Evolutionary conservation across 176 grass and related monocot genomes (phyloP).

Genomic region (Rhynchospora tenuis): DNA sequence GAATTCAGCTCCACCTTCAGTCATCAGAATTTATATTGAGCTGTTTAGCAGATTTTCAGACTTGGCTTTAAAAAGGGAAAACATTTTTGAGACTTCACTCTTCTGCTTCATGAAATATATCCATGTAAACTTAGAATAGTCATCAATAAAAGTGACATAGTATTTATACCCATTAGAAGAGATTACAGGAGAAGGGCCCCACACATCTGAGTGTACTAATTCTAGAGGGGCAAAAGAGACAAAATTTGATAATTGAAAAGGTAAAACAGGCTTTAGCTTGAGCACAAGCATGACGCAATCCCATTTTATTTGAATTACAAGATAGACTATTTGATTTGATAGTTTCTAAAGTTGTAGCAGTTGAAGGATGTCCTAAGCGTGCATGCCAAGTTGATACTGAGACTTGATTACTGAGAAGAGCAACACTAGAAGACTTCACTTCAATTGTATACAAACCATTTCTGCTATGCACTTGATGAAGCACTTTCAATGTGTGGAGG

Average conservation of each 20-base stretch:
- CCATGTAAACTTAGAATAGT: no score
- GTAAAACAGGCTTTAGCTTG: neutral
- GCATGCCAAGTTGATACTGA: neutral
- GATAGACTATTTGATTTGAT: neutral
- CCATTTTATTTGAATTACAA: neutral
- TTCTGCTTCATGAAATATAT: no score
- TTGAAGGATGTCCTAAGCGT: neutral
- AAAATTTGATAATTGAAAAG: neutral
- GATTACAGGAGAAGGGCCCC: no score
- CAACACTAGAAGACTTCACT: neutral
- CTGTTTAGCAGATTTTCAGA: no score
- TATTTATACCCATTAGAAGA: no score
- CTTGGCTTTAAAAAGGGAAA: no score
- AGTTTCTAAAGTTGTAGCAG: neutral
- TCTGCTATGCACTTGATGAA: neutral
- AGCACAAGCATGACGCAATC: neutral
- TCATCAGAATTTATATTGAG: no score
- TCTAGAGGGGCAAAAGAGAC: neutral
- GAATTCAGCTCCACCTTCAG: no score
- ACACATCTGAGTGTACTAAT: no score
- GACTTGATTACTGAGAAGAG: neutral
- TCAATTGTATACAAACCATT: neutral
- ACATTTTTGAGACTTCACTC: no score
- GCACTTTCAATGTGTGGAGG: neutral
- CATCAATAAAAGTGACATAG: no score